Conservation (phyloP, 306 rosid genomes). For the Lithocarpus polystachyus region DNA sequence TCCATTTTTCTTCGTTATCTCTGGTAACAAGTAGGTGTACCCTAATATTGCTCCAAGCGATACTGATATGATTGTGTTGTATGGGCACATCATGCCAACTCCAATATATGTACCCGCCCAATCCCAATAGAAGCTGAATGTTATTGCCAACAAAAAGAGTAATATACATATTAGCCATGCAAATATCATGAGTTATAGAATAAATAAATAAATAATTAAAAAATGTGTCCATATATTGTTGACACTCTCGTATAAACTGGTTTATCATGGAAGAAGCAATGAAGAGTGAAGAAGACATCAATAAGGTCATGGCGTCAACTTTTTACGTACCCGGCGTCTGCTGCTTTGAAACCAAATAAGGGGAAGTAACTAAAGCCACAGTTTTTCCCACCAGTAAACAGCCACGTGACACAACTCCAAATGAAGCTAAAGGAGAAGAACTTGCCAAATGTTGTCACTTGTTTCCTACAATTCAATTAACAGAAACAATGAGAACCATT, state of each 20-base stretch:
- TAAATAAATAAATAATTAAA: too few species aligned
- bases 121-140: not conserved
- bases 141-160: not conserved
- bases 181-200: not conserved
- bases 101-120: not conserved
- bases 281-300: too few species aligned
- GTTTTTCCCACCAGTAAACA: not conserved
- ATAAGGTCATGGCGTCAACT: too few species aligned
- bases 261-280: too few species aligned
- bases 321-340: not conserved
- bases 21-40: not conserved
- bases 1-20: not conserved
- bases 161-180: not conserved
- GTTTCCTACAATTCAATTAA: not conserved
- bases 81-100: not conserved
- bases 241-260: too few species aligned
- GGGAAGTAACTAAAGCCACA: not conserved
- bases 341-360: not conserved
- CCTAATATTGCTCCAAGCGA: not conserved
- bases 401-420: not conserved
- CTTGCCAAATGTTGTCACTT: not conserved
- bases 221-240: too few species aligned
- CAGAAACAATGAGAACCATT: not conserved
- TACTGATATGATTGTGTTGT: not conserved
- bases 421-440: not conserved